Conservation (phyloP, 306 rosid species). For the Cucurbita pepo region DNA sequence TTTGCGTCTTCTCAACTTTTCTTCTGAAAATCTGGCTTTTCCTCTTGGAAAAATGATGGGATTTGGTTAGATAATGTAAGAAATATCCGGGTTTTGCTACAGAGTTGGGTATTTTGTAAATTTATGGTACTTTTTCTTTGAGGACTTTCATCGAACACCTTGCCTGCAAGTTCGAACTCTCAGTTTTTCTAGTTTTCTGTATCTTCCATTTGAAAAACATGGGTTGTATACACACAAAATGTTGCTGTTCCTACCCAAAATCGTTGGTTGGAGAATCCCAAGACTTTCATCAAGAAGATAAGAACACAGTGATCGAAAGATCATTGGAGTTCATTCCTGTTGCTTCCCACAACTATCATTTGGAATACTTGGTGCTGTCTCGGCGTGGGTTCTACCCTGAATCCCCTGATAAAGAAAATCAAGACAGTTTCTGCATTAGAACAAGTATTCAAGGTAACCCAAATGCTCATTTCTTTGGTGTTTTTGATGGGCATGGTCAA, state of each 20-base stretch:
- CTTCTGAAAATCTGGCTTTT: conserved; percentile 1
- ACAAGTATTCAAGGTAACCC: conserved; percentile 68
- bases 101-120: not conserved
- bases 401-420: conserved; percentile 65
- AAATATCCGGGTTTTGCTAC: not conserved
- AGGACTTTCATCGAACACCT: conserved; percentile 2
- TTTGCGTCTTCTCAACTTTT: not conserved
- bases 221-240: conserved; percentile 87
- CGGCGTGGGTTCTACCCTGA: conserved; percentile 93
- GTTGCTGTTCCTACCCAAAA: conserved; percentile 53
- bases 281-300: conserved; percentile 15
- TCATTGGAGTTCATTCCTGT: conserved; percentile 46
- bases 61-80: not conserved
- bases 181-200: no score
- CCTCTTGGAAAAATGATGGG: not conserved
- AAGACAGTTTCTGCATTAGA: conserved; percentile 63
- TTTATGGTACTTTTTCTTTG: not conserved
- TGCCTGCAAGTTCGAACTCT: not conserved
- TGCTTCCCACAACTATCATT: conserved; percentile 53
- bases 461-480: conserved; percentile 77
- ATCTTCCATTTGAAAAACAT: conserved; percentile 15
- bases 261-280: conserved; percentile 51
- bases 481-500: conserved; percentile 90
- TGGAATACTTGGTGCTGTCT: conserved; percentile 65
- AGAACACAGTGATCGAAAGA: conserved; percentile 51